phyloP scores from a whole-genome alignment of 805 yeast species.

The Zygoascus biomembranicola region DNA sequence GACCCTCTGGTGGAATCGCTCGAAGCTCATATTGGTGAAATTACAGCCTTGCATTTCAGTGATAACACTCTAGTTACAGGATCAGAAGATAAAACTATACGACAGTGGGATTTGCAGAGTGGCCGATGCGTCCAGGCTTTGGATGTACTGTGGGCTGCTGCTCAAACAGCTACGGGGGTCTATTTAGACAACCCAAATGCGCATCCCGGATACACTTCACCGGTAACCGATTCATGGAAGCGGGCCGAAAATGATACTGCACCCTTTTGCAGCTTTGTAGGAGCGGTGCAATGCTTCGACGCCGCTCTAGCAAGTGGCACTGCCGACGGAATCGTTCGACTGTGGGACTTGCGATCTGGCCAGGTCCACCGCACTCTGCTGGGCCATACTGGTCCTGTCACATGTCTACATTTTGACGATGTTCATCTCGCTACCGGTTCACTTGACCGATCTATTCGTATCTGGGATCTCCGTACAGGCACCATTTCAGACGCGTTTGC shows the following conservation, averaged over 20 bases:
- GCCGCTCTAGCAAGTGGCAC: conserved; percentile 77
- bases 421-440: conserved; percentile 55
- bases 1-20: conserved; percentile 40
- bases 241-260: background rate
- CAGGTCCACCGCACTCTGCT: conserved; percentile 50
- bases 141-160: conserved; percentile 57
- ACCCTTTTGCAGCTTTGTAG: conserved; percentile 34
- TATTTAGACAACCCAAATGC: conserved; percentile 3
- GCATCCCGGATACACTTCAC: conserved; percentile 7
- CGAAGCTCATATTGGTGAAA: conserved; percentile 58
- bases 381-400: conserved; percentile 66
- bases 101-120: conserved; percentile 65
- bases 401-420: conserved; percentile 64
- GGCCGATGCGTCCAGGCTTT: conserved; percentile 65
- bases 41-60: conserved; percentile 53
- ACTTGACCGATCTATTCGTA: conserved; percentile 51
- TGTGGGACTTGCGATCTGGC: conserved; percentile 71
- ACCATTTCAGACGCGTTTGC: conserved; percentile 52
- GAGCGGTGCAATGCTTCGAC: conserved; percentile 62
- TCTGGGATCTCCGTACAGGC: conserved; percentile 71
- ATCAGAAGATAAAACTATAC: conserved; percentile 59
- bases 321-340: conserved; percentile 62
- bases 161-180: conserved; percentile 17
- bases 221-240: background rate
- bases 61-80: conserved; percentile 54